These are phyloP conservation scores for Suhomyces tanzawaensis DNA, from an alignment of 805 yeast genomes.

Conservation along the genomic window DNA sequence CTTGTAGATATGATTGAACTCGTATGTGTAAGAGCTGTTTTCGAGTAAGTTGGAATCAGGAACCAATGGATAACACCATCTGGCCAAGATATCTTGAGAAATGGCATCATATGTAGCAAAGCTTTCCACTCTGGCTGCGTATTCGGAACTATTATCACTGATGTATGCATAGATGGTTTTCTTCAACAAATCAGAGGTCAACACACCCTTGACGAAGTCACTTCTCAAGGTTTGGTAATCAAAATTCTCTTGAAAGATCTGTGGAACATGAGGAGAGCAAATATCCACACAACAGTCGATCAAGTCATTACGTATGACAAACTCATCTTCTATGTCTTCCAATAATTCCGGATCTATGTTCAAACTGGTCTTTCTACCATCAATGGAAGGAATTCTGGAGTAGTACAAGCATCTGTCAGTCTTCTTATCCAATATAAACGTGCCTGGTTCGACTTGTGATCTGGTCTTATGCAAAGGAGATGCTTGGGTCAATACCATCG, in stretches of 20 bases:
- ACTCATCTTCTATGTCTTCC: constrained; percentile 67
- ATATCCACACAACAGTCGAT: constrained; percentile 97
- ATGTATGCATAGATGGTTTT: constrained; percentile 89
- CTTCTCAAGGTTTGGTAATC: constrained; percentile 85
- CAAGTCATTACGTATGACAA: constrained; percentile 82
- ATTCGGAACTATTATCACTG: constrained; percentile 59
- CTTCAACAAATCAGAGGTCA: constrained; percentile 84
- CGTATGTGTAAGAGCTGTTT: constrained; percentile 74
- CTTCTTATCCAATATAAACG: constrained; percentile 74
- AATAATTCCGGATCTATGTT: constrained; percentile 81
- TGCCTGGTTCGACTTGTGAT: constrained; percentile 76
- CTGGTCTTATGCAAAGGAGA: constrained; percentile 82
- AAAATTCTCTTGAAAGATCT: constrained; percentile 92
- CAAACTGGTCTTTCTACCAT: constrained; percentile 38
- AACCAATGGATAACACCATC: constrained; percentile 91
- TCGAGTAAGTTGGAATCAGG: constrained; percentile 79
- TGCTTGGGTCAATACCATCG: constrained; percentile 89
- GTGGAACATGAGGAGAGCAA: constrained; percentile 92
- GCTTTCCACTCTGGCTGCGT: constrained; percentile 94
- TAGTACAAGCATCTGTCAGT: constrained; percentile 80
- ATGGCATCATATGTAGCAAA: constrained; percentile 92
- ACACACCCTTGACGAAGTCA: constrained; percentile 88
- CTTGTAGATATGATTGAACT: constrained; percentile 82
- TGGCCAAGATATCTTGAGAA: constrained; percentile 81
- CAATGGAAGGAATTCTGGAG: constrained; percentile 66